Percentiles rank a stretch among this genome's conserved stretches.
These are phyloP conservation scores for Hyphodiscus hymeniophilus DNA, from an alignment of 495 filamentous ascomycete species.

Conservation along the genomic window DNA sequence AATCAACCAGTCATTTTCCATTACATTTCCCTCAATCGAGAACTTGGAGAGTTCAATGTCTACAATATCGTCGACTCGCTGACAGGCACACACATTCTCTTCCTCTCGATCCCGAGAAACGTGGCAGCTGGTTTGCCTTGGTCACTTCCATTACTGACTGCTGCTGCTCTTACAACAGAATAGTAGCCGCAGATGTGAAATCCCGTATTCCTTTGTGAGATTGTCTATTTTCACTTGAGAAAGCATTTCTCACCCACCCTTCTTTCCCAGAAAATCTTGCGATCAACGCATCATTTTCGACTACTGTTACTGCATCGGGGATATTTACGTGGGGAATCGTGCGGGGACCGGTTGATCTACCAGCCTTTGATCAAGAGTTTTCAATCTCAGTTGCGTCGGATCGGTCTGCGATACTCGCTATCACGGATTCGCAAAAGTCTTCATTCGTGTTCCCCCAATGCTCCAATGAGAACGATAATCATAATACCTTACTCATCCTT, in stretches of 20 bases:
- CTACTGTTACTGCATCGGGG: slow-evolving; percentile 16
- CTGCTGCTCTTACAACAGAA: no score
- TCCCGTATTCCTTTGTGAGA: slow-evolving; percentile 13
- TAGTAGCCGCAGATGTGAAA: slow-evolving; percentile 9
- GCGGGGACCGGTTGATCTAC: slow-evolving; percentile 12
- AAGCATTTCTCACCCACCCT: slow-evolving; percentile 14
- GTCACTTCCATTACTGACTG: no score
- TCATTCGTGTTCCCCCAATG: slow-evolving; percentile 3
- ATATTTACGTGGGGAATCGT: slow-evolving; percentile 16
- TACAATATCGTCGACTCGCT: no score
- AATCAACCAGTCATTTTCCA: no score
- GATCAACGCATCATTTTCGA: slow-evolving; percentile 16
- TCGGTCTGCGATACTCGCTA: slow-evolving; percentile 5
- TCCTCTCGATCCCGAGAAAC: no score
- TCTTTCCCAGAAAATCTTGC: slow-evolving; percentile 17
- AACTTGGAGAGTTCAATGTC: no score
- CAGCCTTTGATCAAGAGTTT: slow-evolving; percentile 17
- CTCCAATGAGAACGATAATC: slow-evolving; percentile 11
- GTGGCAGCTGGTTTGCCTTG: no score
- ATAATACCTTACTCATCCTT: slow-evolving; percentile 18
- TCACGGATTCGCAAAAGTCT: slow-evolving; percentile 8
- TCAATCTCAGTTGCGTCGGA: slow-evolving; percentile 16
- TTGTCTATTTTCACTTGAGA: slow-evolving; percentile 13
- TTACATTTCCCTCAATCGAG: no score
- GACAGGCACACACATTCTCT: no score